These are phyloP conservation scores for Echinochloa phyllopogon DNA, from an alignment of 176 grass and related monocot genomes.

Conservation along the genomic window DNA sequence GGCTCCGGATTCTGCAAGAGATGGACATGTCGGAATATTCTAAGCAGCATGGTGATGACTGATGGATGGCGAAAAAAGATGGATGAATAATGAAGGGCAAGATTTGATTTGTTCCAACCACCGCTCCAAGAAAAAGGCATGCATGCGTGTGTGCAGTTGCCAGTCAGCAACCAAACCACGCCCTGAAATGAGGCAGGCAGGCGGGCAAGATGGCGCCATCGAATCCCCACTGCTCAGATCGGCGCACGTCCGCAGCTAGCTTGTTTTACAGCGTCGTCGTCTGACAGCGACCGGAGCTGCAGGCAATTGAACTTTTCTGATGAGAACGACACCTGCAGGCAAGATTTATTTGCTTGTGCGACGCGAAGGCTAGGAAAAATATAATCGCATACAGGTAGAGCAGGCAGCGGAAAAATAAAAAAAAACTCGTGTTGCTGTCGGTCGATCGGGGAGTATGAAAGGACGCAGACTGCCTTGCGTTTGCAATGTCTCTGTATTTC, in stretches of 20 bases:
- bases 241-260: not conserved
- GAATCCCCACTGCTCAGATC: slow-evolving; percentile 23
- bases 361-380: not conserved
- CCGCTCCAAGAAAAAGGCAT: not conserved
- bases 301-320: not conserved
- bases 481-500: too few relatives aligned
- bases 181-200: not conserved
- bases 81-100: not conserved
- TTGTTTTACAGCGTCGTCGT: slow-evolving; percentile 14
- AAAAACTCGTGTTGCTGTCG: too few relatives aligned
- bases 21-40: not conserved
- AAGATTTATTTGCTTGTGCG: not conserved
- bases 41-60: too few relatives aligned
- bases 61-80: not conserved
- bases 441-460: too few relatives aligned
- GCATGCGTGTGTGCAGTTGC: not conserved
- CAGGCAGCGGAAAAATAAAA: too few relatives aligned
- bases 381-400: too few relatives aligned
- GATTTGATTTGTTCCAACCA: slow-evolving; percentile 31
- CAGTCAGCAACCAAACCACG: slow-evolving; percentile 37
- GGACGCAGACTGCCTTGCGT: too few relatives aligned
- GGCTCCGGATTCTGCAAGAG: not conserved
- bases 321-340: not conserved
- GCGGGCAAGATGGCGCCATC: not conserved
- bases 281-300: not conserved